Evolutionary conservation across 257 asterid species (phyloP).

Genomic region (Gentiana macrophylla): DNA sequence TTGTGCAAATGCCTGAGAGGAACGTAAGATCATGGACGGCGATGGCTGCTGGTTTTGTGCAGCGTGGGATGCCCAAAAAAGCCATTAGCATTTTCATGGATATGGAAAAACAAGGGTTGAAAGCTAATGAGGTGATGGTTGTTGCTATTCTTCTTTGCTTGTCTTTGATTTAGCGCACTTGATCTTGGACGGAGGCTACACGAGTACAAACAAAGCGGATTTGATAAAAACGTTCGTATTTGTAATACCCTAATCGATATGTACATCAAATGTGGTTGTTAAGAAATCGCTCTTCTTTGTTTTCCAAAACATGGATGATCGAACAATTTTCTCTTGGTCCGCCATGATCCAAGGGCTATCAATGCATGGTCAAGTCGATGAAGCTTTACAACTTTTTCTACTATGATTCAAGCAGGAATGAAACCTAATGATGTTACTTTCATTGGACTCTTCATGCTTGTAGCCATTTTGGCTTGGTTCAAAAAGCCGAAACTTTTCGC

Average conservation of each 20-base stretch:
- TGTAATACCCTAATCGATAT: constrained; percentile 56
- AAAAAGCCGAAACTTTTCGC: constrained; percentile 32
- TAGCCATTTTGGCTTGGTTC: constrained; percentile 53
- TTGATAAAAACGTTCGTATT: constrained; percentile 23
- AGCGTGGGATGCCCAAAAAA: constrained; percentile 44
- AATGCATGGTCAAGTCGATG: constrained; percentile 43
- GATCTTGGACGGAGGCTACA: constrained; percentile 53
- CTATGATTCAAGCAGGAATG: constrained; percentile 40
- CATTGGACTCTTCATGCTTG: constrained; percentile 58
- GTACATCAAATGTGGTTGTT: constrained; percentile 56
- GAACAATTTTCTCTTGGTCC: constrained; percentile 55
- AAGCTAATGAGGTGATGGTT: constrained; percentile 49
- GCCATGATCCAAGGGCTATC: constrained; percentile 71
- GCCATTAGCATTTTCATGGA: constrained; percentile 34
- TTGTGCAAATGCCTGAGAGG: constrained; percentile 43
- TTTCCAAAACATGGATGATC: constrained; percentile 39
- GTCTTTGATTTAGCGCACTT: constrained; percentile 51
- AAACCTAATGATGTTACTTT: constrained; percentile 56
- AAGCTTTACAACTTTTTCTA: constrained; percentile 42
- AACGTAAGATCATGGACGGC: constrained; percentile 69
- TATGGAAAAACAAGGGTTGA: constrained; percentile 42
- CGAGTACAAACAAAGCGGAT: constrained; percentile 27
- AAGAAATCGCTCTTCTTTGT: constrained; percentile 42
- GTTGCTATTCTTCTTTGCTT: constrained; percentile 60
- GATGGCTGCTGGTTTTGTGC: constrained; percentile 53